Conservation (phyloP, 345 rosid genomes). For the Passiflora organensis region DNA sequence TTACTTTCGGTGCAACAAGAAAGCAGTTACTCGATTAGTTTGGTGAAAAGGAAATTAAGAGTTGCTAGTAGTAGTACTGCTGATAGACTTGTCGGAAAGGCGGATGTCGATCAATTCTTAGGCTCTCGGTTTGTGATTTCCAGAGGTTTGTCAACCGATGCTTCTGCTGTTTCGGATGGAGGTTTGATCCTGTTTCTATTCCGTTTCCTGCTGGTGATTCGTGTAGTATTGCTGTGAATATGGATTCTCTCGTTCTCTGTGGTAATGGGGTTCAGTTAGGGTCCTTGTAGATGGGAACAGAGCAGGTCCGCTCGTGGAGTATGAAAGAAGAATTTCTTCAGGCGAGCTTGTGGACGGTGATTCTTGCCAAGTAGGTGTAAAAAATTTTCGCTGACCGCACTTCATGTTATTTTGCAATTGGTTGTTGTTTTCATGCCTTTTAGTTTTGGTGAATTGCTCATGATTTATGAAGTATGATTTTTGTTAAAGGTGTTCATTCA, state of each 20-base stretch:
- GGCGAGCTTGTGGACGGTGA: slow-evolving; percentile 92
- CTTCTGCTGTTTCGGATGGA: slow-evolving; percentile 29
- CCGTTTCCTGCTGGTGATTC: not conserved
- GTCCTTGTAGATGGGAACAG: slow-evolving; percentile 40
- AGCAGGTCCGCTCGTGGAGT: slow-evolving; percentile 87
- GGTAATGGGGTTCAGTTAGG: not conserved
- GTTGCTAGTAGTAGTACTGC: not conserved
- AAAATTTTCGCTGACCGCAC: too few species aligned
- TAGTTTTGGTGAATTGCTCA: too few species aligned
- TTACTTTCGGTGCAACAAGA: slow-evolving; percentile 34
- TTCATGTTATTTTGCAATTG: too few species aligned
- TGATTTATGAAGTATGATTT: too few species aligned
- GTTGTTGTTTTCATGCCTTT: too few species aligned
- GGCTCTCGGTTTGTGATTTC: slow-evolving; percentile 20
- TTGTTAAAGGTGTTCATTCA: too few species aligned
- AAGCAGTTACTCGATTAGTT: slow-evolving; percentile 17
- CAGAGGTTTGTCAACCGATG: slow-evolving; percentile 49
- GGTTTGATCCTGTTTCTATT: slow-evolving; percentile 25
- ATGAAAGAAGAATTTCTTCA: slow-evolving; percentile 64
- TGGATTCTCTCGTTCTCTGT: not conserved
- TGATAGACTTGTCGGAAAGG: slow-evolving; percentile 11
- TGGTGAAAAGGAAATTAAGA: slow-evolving; percentile 7
- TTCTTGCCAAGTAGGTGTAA: slow-evolving; percentile 56
- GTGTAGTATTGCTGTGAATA: not conserved
- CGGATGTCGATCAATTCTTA: slow-evolving; percentile 16